Evolutionary conservation across 2,329 filamentous ascomycete species (phyloP), one percentile per base, ranked within the genome.

Genomic region (Aspergillus caelatus): DNA sequence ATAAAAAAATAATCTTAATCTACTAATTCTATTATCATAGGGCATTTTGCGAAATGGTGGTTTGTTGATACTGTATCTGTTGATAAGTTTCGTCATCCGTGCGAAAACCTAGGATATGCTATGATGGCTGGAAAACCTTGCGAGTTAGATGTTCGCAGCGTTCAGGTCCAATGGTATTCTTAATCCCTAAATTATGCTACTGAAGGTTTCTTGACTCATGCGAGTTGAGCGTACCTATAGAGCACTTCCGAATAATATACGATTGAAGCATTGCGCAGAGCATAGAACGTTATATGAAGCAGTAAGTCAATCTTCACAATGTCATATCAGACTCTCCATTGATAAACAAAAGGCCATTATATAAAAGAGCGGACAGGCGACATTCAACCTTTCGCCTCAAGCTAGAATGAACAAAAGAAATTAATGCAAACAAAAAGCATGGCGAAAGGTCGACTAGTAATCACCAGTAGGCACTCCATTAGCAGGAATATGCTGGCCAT

Each of bases 401-500:
- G 45, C 10, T 11, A 21, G 6, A 48, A 48, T 14, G 28, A 48
- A 9, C 5, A 48, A 30, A 19, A 16, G n/a, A 9, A 50, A 30
- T 26, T 26, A 34, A 34, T 9, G 28, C n/a, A 34, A n/a, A 53
- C n/a, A 34, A 19, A 32, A 16, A 54, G 52, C 3, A 54, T 12
- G n/a, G 8, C 4, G 0, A 36, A 23, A 54, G 3, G 10, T 6
- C 4, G 7, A 1, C 61, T 67, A 74, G 46, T 72, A 74, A 60
- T 74, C 72, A 14, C 72, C 72, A 39, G 72, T 72, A 7, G 70
- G 67, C 34, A 69, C 41, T n/a, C 69, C 72, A 14, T 48, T 30
- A 2, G 54, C 48, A 1, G 74, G 66, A 60, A 80, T 70, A 72
- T 79, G 76, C 36, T 78, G 75, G 0, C 84, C 84, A 78, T 86